Evolutionary conservation across 768 basidiomycete genomes (phyloP).

Genomic region (Ramaria sp.): DNA sequence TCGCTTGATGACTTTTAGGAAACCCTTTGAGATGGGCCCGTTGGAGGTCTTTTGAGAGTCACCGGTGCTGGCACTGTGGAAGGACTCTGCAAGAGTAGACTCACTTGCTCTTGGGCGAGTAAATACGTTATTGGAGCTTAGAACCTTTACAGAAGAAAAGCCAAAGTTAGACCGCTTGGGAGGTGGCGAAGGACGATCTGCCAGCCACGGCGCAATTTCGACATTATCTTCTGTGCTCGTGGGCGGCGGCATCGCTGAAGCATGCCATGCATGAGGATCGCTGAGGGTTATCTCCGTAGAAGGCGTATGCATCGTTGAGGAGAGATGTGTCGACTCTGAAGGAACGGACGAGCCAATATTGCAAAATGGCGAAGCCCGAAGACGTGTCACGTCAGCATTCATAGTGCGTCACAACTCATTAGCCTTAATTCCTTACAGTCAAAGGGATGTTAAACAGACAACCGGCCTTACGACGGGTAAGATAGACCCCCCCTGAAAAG

Average conservation of each 20-base stretch:
- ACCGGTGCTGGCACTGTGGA: neutral
- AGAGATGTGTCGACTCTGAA: no score
- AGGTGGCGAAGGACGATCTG: neutral
- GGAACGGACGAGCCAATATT: no score
- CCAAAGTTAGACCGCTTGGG: conserved; percentile 1
- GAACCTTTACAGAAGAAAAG: neutral
- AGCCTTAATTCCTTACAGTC: no score
- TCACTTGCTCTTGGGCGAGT: neutral
- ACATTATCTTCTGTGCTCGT: neutral
- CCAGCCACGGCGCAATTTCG: conserved; percentile 4
- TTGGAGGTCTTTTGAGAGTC: neutral
- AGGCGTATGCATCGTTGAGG: conserved; percentile 3
- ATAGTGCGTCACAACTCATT: no score
- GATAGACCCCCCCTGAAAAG: no score
- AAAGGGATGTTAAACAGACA: no score
- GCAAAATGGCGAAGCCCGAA: no score
- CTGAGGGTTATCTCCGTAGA: conserved; percentile 7
- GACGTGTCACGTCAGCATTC: no score
- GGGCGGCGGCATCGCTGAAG: neutral
- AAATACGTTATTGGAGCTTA: neutral
- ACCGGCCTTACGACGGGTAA: no score
- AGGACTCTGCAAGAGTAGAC: neutral
- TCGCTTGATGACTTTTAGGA: neutral
- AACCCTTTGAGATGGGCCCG: neutral
- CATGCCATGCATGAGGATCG: neutral